Evolutionary conservation across 192 early-diverging fungal species (phyloP).

Genomic region (Rhizophagus prolifer): DNA sequence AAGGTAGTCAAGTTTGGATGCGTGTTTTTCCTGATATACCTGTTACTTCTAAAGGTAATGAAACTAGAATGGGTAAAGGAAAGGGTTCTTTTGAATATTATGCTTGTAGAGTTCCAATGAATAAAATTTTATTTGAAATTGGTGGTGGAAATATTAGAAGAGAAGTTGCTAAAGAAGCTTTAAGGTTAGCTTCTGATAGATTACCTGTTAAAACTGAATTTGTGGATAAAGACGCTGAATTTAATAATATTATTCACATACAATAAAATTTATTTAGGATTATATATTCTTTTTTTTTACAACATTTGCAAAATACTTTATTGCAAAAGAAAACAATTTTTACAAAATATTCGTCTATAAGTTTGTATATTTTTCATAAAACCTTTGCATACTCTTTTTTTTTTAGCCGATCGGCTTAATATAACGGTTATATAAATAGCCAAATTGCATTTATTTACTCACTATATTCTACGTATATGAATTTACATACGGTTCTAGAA

Average conservation of each 20-base stretch:
- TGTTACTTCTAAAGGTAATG: slow-evolving; percentile 86
- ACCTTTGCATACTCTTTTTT: background rate
- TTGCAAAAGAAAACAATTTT: background rate
- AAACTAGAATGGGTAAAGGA: slow-evolving; percentile 97
- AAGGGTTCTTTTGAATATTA: slow-evolving; percentile 94
- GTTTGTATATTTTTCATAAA: background rate
- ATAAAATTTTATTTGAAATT: slow-evolving; percentile 89
- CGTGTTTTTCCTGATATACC: slow-evolving; percentile 92
- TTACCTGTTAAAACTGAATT: slow-evolving; percentile 72
- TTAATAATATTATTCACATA: background rate
- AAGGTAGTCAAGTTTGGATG: slow-evolving; percentile 82
- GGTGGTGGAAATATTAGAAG: slow-evolving; percentile 71
- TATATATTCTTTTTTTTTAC: background rate
- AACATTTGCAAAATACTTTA: background rate
- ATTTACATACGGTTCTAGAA: background rate
- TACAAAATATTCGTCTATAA: background rate
- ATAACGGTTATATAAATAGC: background rate
- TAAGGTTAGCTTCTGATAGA: slow-evolving; percentile 62
- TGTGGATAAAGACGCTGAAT: slow-evolving; percentile 39
- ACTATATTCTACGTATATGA: background rate
- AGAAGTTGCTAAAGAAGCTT: slow-evolving; percentile 77
- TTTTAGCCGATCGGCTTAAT: background rate
- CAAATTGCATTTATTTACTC: background rate
- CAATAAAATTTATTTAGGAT: background rate
- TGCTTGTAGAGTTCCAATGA: slow-evolving; percentile 85